Evolutionary conservation across 1,139 yeast species (phyloP), one percentile per base, ranked within the genome.

Genomic region (Kluyveromyces sp.): DNA sequence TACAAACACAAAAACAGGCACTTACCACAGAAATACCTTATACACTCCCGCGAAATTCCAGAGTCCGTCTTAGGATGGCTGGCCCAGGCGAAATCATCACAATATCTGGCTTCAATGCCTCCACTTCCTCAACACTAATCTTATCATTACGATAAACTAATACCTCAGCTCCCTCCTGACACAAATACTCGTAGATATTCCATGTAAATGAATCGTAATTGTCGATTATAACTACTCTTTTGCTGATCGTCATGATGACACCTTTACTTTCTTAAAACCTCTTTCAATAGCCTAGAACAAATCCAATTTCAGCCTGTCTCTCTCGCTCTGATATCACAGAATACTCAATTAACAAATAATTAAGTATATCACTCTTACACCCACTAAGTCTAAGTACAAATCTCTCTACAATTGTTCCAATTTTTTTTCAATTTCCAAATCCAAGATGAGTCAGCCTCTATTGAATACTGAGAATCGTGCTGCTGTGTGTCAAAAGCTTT

Each of bases 141-240:
- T 84, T 72, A 64, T 92, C 98, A 63, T 92, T 92, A 60, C 98
- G 76, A 64, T 65, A 80, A 3, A 92, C 98, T 33, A 78, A 80
- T 2, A 92, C 97, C 41, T 77, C 72, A 1, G 92, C 96, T 41
- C 92, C 89, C 53, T 89, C 95, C 60, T 86, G 88, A 63, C 84
- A 80, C 41, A 92, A 73, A 61, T 86, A 89, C 66, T 92, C 95
- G 67, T 92, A 94, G 51, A 92, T 68, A 68, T 92, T 92, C 96
- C 97, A 92, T 41, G 97, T 90, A 70, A 92, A 92, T 46, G 97
- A 90, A 69, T 92, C 98, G 72, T 92, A 92, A 71, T 92, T 92
- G 67, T 92, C 98, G 47, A 92, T 87, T 77, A 92, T 73, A 47
- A 90, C 76, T 45, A 90, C 96, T 44, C 56, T 55, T 43, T 55